phyloP scores from a whole-genome alignment of 1,139 yeast genomes.

The Geotrichum histeridarum region DNA sequence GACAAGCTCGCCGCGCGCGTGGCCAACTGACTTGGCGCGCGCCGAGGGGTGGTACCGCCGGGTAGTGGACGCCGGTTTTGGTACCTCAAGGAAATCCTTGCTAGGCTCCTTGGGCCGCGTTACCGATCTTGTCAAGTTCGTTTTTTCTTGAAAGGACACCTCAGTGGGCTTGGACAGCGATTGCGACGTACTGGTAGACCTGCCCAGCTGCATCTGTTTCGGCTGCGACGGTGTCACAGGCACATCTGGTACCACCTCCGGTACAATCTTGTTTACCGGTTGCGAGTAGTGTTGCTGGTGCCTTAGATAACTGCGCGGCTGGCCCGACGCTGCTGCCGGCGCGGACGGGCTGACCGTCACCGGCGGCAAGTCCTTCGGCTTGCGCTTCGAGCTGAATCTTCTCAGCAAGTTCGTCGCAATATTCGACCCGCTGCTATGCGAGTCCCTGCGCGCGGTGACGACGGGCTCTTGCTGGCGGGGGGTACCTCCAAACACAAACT shows the following conservation, averaged over 20 bases:
- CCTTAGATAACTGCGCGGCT: not conserved
- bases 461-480: conserved; percentile 1
- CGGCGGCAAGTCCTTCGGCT: conserved; percentile 18
- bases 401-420: conserved; percentile 29
- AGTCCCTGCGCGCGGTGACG: conserved; percentile 1
- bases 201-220: conserved; percentile 8
- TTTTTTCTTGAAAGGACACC: not conserved
- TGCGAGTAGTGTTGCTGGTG: conserved; percentile 16
- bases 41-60: conserved; percentile 72
- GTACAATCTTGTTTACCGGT: conserved; percentile 11
- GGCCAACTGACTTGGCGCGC: conserved; percentile 84
- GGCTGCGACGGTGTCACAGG: not conserved
- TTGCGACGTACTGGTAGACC: conserved; percentile 1
- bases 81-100: no score
- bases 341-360: not conserved
- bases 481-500: conserved; percentile 16
- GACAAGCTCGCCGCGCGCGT: conserved; percentile 46
- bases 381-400: conserved; percentile 29
- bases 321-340: not conserved
- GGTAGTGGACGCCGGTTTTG: conserved; percentile 8
- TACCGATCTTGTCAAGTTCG: conserved; percentile 11
- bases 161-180: not conserved
- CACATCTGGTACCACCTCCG: not conserved
- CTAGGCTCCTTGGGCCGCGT: no score
- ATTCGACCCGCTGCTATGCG: conserved; percentile 15